Evolutionary conservation across 1,284 basidiomycete genomes (phyloP), one percentile per base, ranked within the genome.

Genomic region (Paramarasmius palmivorus): DNA sequence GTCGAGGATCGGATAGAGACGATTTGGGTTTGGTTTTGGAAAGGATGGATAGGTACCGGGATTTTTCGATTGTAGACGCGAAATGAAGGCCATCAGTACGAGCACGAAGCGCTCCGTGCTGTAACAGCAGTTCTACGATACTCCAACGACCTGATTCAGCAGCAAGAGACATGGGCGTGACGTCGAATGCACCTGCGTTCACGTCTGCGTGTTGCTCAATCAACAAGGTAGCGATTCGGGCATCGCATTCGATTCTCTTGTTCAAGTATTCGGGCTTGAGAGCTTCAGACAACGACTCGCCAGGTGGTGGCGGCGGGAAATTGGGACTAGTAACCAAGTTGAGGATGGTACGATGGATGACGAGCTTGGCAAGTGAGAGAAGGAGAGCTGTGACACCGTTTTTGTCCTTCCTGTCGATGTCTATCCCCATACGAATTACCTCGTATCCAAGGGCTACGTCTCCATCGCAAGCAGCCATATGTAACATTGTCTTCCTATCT

Each of bases 401-500:
- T 23, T 60, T 39, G 20, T 46, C 29, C 29, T 32, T 32, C 29
- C 12, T 32, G 12, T 32, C 29, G 29, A 32, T 32, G 12, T 32
- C 32, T 12, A 54, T 49, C 12, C 62, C 61, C 19, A 63, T 52
- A 5, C 62, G 54, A 38, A 63, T 48, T 12, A 44, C 34, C 35
- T 63, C 62, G 50, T 59, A 55, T 9, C 59, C 57, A 14, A 60
- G 50, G 1, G 52, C 59, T 12, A 62, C n/a, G 40, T 63, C 62
- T 10, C 42, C 54, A 2, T 37, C 14, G 1, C 6, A 25, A 8
- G 48, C 56, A n/a, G 61, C 56, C 7, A 52, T 15, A 49, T 61
- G 41, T 20, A 44, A 23, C 10, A 20, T 20, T 20, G 41, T 19
- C 20, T 44, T 44, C 20, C 23, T 3, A 23, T 17, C 41, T 15